These are phyloP conservation scores for Luffa acutangula DNA, from an alignment of 306 rosid species.

Conservation along the genomic window DNA sequence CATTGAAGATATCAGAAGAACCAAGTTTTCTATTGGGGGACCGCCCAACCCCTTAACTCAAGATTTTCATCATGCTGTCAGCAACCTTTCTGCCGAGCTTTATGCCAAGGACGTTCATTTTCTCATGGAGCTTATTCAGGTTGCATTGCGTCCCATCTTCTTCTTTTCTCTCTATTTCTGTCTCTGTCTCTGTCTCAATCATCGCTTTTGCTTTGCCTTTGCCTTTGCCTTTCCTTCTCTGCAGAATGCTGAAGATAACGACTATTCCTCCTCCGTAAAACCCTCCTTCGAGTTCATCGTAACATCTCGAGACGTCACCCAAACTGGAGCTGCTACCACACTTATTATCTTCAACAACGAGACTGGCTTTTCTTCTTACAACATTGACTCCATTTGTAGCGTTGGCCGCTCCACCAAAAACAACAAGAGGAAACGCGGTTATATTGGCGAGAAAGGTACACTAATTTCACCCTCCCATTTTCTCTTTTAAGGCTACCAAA, in stretches of 20 bases:
- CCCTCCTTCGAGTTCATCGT: constrained; percentile 57
- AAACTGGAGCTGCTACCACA: constrained; percentile 53
- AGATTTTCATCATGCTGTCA: constrained; percentile 50
- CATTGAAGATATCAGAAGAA: constrained; percentile 39
- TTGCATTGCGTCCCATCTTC: no score
- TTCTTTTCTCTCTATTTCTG: no score
- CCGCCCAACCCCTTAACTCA: constrained; percentile 22
- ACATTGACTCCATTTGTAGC: constrained; percentile 70
- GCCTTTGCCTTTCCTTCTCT: no score
- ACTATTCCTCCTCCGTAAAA: constrained; percentile 28
- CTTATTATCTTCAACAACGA: constrained; percentile 64
- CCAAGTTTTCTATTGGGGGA: constrained; percentile 53
- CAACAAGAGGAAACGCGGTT: constrained; percentile 48
- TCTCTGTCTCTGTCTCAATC: no score
- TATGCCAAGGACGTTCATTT: constrained; percentile 68
- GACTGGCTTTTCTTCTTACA: constrained; percentile 43
- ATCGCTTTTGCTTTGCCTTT: no score
- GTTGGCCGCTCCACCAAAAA: constrained; percentile 75
- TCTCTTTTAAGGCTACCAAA: no score
- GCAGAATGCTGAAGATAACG: constrained; percentile 73
- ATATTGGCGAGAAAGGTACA: constrained; percentile 81
- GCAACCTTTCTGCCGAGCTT: constrained; percentile 49
- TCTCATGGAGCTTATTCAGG: constrained; percentile 63
- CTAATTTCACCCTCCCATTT: no score
- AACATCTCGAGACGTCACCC: constrained; percentile 54